Evolutionary conservation across 192 early-diverging fungal genomes (phyloP), one percentile per base, ranked within the genome.

Genomic region (Podila minutissima): DNA sequence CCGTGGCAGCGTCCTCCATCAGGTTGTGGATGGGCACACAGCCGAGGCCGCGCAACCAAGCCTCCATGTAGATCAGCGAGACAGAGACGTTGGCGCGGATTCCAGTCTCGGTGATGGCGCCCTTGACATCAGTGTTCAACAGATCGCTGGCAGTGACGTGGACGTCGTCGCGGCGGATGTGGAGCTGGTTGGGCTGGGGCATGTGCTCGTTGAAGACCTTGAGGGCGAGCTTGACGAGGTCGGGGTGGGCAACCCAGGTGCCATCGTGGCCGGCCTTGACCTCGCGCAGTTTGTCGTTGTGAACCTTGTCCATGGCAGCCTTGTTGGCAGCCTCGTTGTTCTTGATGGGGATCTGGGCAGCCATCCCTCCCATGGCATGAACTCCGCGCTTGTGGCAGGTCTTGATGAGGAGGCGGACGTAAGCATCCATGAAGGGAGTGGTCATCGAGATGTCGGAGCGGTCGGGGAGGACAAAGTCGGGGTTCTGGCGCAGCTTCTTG

Each of bases 281-380:
- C 86, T 99, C 97, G 83, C 97, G 93, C 65, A 93, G 87, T 88
- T 99, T 99, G 85, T 99, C 97, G 62, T 92, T 92, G 74, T 93
- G 92, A 55, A 99, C 97, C 90, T 97, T 97, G 82, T 89, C 88
- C 85, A 97, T 93, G 59, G 96, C 96, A 24, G 92, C 91, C 69
- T 94, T 89, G 88, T 99, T 99, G 57, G 96, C 96, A 50, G 89
- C 83, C 62, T 87, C 71, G 83, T 99, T 91, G 89, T 94, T 92
- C 91, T 97, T 97, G 92, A 99, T 97, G 65, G 97, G 97, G 83
- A 99, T 99, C 86, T 96, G 95, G 57, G 97, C 97, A 35, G 97
- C 96, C 97, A 99, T 99, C 41, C 97, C 97, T 75, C 97, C 97
- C 97, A 99, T 99, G 46, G 97, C 97, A 76, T 99, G 97, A 20